phyloP scores from a whole-genome alignment of 176 grass and related monocot genomes.

The Elymus sibiricus region DNA sequence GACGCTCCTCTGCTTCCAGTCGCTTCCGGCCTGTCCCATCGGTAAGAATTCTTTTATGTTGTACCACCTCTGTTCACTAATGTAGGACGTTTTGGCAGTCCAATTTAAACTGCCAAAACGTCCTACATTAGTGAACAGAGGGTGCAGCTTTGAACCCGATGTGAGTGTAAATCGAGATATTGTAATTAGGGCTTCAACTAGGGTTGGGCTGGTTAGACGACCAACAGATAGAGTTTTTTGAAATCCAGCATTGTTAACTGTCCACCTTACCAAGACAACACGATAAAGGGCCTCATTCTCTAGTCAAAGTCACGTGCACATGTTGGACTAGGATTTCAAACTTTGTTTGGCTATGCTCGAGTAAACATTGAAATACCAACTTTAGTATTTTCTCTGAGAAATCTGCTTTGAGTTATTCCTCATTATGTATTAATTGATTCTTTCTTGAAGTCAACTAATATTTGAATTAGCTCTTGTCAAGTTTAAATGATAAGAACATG shows the following conservation, averaged over 20 bases:
- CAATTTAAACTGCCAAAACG: too few species aligned
- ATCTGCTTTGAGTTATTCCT: not conserved
- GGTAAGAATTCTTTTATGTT: not conserved
- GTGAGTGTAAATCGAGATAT: not conserved
- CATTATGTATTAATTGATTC: not conserved
- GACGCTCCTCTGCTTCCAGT: not conserved
- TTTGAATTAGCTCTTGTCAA: not conserved
- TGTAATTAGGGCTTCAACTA: not conserved
- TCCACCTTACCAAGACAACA: not conserved
- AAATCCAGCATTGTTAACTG: not conserved
- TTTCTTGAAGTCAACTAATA: not conserved
- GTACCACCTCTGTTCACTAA: too few species aligned
- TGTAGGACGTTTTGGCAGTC: too few species aligned
- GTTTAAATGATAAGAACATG: not conserved
- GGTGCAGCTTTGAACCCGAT: slow-evolving; percentile 3
- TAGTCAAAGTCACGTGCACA: not conserved
- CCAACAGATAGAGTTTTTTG: not conserved
- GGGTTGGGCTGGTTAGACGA: not conserved
- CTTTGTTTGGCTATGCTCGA: not conserved
- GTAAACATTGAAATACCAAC: not conserved
- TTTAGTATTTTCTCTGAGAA: not conserved
- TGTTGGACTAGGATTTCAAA: not conserved
- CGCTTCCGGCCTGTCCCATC: not conserved
- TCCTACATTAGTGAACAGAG: too few species aligned
- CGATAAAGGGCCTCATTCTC: not conserved